These are phyloP conservation scores for Penicillium samsonianum DNA, from an alignment of 495 filamentous ascomycete species.

Conservation along the genomic window DNA sequence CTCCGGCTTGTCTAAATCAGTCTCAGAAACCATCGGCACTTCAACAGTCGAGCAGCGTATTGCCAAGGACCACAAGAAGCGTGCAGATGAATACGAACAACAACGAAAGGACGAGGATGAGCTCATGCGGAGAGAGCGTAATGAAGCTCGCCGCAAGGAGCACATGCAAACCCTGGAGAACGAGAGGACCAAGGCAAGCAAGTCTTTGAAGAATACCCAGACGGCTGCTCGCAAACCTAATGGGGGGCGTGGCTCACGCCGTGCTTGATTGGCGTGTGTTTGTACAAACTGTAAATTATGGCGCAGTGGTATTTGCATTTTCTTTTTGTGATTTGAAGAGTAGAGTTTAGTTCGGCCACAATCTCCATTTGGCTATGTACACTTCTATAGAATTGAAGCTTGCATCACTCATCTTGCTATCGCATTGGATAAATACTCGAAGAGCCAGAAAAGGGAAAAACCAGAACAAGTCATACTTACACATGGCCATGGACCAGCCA, in stretches of 20 bases:
- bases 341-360: slow-evolving; percentile 16
- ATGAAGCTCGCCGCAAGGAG: slow-evolving; percentile 23
- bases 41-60: slow-evolving; percentile 22
- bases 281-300: slow-evolving; percentile 35
- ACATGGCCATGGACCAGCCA: slow-evolving; percentile 3
- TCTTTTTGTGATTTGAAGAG: slow-evolving; percentile 20
- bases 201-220: slow-evolving; percentile 17
- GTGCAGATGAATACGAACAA: slow-evolving; percentile 24
- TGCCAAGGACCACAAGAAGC: slow-evolving; percentile 16
- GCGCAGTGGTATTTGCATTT: slow-evolving; percentile 26
- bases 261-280: slow-evolving; percentile 16
- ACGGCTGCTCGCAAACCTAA: slow-evolving; percentile 6
- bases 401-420: not conserved
- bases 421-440: not conserved
- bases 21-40: slow-evolving; percentile 8
- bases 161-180: slow-evolving; percentile 17
- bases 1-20: not conserved
- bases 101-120: slow-evolving; percentile 17
- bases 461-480: slow-evolving; percentile 2
- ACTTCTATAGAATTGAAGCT: not conserved
- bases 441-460: not conserved
- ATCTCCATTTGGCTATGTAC: slow-evolving; percentile 8
- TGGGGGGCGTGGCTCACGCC: not conserved
- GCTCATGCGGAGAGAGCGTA: slow-evolving; percentile 23
- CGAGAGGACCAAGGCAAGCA: slow-evolving; percentile 23